Conservation (phyloP, 129 eudicot species). For the Flaveria sonorensis region DNA sequence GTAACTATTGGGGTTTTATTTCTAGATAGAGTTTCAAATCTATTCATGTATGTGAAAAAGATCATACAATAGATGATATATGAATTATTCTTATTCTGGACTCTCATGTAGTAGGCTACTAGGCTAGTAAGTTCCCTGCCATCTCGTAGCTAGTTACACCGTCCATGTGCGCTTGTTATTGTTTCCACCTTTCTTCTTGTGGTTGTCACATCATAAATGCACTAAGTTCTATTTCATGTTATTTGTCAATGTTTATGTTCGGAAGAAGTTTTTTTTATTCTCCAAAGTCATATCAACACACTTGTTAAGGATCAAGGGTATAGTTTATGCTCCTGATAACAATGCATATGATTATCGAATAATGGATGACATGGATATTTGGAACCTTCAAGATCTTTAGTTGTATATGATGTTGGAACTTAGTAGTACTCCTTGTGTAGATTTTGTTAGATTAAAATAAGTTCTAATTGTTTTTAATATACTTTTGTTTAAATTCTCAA, state of each 20-base stretch:
- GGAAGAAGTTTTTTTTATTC: background rate
- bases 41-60: no score
- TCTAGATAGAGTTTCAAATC: no score
- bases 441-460: background rate
- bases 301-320: background rate
- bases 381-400: no score
- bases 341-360: background rate
- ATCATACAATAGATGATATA: no score
- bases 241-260: background rate
- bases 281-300: background rate
- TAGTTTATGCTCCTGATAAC: background rate
- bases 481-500: no score
- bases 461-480: background rate
- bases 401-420: background rate
- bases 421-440: background rate
- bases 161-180: background rate
- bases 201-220: background rate
- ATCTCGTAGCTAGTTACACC: background rate
- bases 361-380: background rate
- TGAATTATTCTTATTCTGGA: no score
- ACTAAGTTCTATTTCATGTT: slow-evolving; percentile 2
- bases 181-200: no score
- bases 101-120: no score
- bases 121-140: no score
- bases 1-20: no score